These are phyloP conservation scores for Sporothrix dimorphospora DNA, from an alignment of 2,329 filamentous ascomycete species.

Conservation along the genomic window DNA sequence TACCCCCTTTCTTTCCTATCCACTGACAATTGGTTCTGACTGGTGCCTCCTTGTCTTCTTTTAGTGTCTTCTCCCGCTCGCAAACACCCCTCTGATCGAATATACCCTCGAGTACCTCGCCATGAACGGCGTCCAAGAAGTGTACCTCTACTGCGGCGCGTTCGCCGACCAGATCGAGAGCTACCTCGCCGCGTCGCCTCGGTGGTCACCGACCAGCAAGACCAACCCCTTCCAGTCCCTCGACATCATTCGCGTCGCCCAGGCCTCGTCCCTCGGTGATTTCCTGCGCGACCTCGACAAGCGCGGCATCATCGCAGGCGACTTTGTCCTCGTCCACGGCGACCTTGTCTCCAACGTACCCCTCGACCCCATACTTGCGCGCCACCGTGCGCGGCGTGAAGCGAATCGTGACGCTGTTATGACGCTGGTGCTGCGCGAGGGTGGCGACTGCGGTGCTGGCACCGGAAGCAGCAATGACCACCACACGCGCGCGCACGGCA, in stretches of 20 bases:
- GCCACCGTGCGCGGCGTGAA: constrained; percentile 77
- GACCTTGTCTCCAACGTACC: constrained; percentile 89
- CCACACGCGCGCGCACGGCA: constrained; percentile 73
- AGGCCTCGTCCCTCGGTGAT: constrained; percentile 86
- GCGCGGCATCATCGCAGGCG: constrained; percentile 79
- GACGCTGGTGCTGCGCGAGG: constrained; percentile 88
- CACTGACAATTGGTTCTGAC: not conserved
- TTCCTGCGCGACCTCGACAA: constrained; percentile 92
- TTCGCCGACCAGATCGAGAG: constrained; percentile 85
- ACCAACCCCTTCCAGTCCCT: constrained; percentile 73
- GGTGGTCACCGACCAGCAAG: constrained; percentile 64
- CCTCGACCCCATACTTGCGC: constrained; percentile 76
- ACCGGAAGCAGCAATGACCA: constrained; percentile 63
- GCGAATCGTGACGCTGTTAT: constrained; percentile 94
- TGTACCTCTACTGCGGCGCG: constrained; percentile 88
- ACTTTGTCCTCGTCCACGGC: constrained; percentile 91
- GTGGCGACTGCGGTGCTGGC: constrained; percentile 68
- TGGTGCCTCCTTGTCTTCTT: not conserved
- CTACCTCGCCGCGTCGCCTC: constrained; percentile 76
- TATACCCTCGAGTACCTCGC: constrained; percentile 97
- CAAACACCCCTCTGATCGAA: constrained; percentile 93
- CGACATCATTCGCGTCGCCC: constrained; percentile 81
- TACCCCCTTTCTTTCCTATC: not conserved
- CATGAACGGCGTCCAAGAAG: constrained; percentile 91
- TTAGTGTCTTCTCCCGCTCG: constrained; percentile 88